Evolutionary conservation across 352 stramenopile species (phyloP).

Genomic region (Phytophthora fragariaefolia): DNA sequence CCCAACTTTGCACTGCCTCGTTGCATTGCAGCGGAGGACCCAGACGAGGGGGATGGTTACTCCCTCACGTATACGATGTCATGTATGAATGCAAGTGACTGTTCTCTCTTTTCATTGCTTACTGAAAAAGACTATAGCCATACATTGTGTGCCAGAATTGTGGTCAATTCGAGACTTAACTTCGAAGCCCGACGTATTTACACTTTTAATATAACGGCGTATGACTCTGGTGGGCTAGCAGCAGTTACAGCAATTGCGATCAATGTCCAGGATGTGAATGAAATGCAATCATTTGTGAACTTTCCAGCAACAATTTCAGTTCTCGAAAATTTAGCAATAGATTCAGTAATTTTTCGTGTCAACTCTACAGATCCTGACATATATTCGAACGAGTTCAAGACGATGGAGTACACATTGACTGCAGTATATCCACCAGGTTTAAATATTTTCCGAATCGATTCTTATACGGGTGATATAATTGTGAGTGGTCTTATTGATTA

Average conservation of each 20-base stretch:
- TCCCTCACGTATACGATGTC: constrained; percentile 49
- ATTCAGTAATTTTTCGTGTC: constrained; percentile 39
- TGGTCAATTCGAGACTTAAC: constrained; percentile 44
- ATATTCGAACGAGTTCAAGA: constrained; percentile 33
- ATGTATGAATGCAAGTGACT: constrained; percentile 41
- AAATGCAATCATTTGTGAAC: constrained; percentile 44
- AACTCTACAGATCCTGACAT: constrained; percentile 49
- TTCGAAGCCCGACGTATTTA: constrained; percentile 52
- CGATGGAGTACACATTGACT: constrained; percentile 43
- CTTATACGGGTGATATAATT: constrained; percentile 37
- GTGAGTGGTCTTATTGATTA: constrained; percentile 50
- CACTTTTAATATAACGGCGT: constrained; percentile 42
- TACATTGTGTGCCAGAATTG: constrained; percentile 45
- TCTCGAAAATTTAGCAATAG: constrained; percentile 38
- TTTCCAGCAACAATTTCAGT: constrained; percentile 39
- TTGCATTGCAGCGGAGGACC: constrained; percentile 52
- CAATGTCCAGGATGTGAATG: constrained; percentile 60
- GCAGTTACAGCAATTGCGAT: constrained; percentile 35
- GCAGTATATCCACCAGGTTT: constrained; percentile 40
- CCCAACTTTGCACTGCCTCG: constrained; percentile 21
- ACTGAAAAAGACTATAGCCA: constrained; percentile 49
- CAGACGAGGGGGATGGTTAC: constrained; percentile 47
- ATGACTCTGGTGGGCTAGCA: constrained; percentile 37
- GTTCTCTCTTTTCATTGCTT: constrained; percentile 42
- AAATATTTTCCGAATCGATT: constrained; percentile 41